Percentiles rank a stretch among this genome's conserved stretches.
phyloP scores from a whole-genome alignment of 2,329 filamentous ascomycete species.

The Aspergillus sp. region DNA sequence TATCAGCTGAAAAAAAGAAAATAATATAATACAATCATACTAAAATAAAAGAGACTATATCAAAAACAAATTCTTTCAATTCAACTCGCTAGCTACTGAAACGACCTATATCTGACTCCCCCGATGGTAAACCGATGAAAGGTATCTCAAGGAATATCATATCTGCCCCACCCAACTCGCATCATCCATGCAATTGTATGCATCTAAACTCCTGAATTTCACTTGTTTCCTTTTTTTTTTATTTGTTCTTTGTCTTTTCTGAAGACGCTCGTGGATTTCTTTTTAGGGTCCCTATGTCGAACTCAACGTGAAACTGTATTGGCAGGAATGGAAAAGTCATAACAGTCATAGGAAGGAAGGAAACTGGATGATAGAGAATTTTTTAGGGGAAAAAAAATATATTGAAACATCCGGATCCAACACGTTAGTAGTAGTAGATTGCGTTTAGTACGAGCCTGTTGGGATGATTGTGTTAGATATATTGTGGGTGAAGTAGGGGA shows the following conservation, averaged over 20 bases:
- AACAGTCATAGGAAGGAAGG: constrained; percentile 15
- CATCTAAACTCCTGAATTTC: not conserved
- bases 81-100: constrained; percentile 5
- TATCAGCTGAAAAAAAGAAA: not conserved
- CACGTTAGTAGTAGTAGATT: not conserved
- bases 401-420: constrained; percentile 1
- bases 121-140: not conserved
- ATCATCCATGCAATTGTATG: not conserved
- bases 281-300: not conserved
- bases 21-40: not conserved
- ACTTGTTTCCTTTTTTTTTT: not conserved
- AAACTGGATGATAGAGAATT: not conserved
- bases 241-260: not conserved
- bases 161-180: not conserved
- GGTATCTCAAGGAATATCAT: constrained; percentile 2
- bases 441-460: constrained; percentile 33
- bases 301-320: constrained; percentile 7
- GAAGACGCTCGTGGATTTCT: not conserved
- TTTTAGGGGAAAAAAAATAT: not conserved
- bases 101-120: constrained; percentile 2
- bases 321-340: constrained; percentile 14
- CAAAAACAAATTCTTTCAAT: not conserved
- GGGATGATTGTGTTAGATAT: constrained; percentile 7
- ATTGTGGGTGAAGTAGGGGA: not conserved
- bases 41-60: not conserved